Conservation (phyloP, 2,329 filamentous ascomycete species). For the Emergomyces orientalis region DNA sequence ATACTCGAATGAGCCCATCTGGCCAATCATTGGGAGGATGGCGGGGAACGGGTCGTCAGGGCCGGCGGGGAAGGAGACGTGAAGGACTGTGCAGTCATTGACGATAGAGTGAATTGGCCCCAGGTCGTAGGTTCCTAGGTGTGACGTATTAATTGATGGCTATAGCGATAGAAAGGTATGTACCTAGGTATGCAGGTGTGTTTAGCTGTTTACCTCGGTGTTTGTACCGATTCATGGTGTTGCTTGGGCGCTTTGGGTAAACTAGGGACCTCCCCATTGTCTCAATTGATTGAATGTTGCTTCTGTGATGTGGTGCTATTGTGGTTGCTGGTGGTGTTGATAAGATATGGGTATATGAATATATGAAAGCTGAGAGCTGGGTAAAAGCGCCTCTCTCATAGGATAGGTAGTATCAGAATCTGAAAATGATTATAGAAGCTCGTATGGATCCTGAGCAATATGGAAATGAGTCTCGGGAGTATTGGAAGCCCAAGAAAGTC, state of each 20-base stretch:
- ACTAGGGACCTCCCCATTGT: conserved; percentile 36
- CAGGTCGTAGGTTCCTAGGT: conserved; percentile 59
- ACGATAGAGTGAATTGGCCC: conserved; percentile 65
- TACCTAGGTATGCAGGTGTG: not conserved
- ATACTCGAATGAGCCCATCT: conserved; percentile 62
- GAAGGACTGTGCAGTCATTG: conserved; percentile 62
- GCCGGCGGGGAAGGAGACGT: conserved; percentile 65
- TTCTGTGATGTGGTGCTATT: too few relatives aligned
- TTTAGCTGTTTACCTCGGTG: conserved; percentile 45
- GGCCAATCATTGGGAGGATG: conserved; percentile 76
- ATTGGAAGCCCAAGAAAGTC: not conserved
- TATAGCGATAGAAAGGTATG: not conserved
- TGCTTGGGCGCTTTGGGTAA: conserved; percentile 55
- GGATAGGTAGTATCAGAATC: not conserved
- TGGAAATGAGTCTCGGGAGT: not conserved
- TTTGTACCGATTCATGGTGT: conserved; percentile 59
- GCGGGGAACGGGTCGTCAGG: conserved; percentile 60
- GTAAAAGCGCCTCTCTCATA: not conserved
- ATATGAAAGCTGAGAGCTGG: not conserved
- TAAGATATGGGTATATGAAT: not conserved
- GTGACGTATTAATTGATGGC: conserved; percentile 13
- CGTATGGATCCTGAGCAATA: not conserved
- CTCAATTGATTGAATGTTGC: conserved; percentile 2
- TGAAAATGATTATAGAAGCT: not conserved
- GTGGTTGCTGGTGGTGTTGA: too few relatives aligned